Percentiles rank a stretch among this genome's conserved stretches.
Conservation (phyloP, 2,329 filamentous ascomycete species). For the Cladosporium austrohemisphaericum region DNA sequence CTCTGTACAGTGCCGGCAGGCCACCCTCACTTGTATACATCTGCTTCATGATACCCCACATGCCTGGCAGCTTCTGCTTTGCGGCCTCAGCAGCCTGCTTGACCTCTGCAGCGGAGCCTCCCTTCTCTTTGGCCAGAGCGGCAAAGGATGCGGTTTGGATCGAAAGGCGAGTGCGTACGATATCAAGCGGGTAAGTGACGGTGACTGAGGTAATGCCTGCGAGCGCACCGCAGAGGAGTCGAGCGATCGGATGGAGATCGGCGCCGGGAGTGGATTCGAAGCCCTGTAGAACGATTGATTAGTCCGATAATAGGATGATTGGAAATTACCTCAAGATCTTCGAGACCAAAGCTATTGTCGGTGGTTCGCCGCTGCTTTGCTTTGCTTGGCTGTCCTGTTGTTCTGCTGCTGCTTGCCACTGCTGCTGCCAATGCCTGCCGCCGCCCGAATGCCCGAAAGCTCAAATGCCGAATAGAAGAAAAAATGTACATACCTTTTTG, state of each 20-base stretch:
- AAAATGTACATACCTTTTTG: slow-evolving; percentile 65
- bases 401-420: not conserved
- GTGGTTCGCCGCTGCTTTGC: not conserved
- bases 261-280: slow-evolving; percentile 73
- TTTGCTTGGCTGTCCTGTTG: not conserved
- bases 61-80: slow-evolving; percentile 69
- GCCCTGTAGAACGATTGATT: slow-evolving; percentile 47
- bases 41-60: slow-evolving; percentile 75
- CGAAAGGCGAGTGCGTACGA: slow-evolving; percentile 89
- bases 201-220: slow-evolving; percentile 95
- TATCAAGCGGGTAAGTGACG: slow-evolving; percentile 93
- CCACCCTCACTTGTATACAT: slow-evolving; percentile 96
- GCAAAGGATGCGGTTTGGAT: slow-evolving; percentile 97
- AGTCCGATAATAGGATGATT: not conserved
- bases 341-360: not conserved
- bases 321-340: not conserved
- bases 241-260: slow-evolving; percentile 67
- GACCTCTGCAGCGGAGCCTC: not conserved
- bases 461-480: not conserved
- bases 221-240: slow-evolving; percentile 82
- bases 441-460: not conserved
- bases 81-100: slow-evolving; percentile 45
- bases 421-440: not conserved
- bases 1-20: slow-evolving; percentile 79
- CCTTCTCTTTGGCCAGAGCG: slow-evolving; percentile 56